Conservation (phyloP, 208 protist genomes). For the Leptomonas seymouri region DNA sequence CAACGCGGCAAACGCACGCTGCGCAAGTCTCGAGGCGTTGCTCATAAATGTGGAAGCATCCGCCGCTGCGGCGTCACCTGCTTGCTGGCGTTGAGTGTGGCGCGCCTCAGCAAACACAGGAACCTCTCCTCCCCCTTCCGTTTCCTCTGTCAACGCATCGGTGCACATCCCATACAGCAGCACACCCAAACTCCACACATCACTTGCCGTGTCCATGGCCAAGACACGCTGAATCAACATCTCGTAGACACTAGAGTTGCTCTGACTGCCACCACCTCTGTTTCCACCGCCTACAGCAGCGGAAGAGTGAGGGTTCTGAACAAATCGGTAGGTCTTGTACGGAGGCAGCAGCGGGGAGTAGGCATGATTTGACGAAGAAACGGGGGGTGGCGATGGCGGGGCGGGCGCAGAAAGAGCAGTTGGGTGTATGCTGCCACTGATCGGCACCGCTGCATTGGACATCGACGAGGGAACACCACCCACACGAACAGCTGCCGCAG, state of each 20-base stretch:
- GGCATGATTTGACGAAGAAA: too few species aligned
- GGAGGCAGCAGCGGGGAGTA: neutral
- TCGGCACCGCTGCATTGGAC: neutral
- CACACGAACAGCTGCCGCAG: neutral
- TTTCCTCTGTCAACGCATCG: conserved; percentile 3
- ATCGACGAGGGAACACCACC: neutral
- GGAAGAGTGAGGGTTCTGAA: neutral
- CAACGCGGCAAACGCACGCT: conserved; percentile 25
- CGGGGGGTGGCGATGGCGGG: neutral
- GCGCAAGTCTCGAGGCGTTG: conserved; percentile 12
- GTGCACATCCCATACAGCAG: conserved; percentile 34
- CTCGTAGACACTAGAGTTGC: conserved; percentile 25
- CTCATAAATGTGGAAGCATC: too few species aligned
- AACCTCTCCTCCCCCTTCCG: neutral
- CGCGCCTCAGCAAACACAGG: too few species aligned
- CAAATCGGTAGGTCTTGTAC: neutral
- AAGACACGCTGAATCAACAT: conserved; percentile 31
- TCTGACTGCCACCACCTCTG: conserved; percentile 11
- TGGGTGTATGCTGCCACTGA: too few species aligned
- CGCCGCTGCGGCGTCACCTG: too few species aligned
- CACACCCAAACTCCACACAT: conserved; percentile 38
- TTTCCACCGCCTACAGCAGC: neutral
- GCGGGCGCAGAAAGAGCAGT: neutral
- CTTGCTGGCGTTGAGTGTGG: too few species aligned
- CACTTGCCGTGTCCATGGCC: conserved; percentile 30